phyloP scores from a whole-genome alignment of 345 rosid species.

The Kernera saxatilis region DNA sequence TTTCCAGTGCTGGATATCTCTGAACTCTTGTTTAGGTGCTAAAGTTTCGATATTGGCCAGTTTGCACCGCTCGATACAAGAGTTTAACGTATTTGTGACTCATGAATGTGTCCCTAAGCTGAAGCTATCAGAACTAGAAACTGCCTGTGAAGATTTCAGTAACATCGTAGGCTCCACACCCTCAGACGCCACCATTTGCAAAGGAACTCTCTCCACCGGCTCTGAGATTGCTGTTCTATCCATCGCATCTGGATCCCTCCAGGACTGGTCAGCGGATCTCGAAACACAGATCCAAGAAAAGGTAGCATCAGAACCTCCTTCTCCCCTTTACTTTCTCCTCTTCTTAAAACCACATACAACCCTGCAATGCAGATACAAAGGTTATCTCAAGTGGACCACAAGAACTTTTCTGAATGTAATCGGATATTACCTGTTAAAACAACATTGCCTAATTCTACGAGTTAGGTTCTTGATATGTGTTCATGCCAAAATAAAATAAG shows the following conservation, averaged over 20 bases:
- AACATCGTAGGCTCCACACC: constrained; percentile 69
- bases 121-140: constrained; percentile 79
- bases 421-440: constrained; percentile 86
- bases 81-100: background rate
- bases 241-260: constrained; percentile 40
- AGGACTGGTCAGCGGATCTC: constrained; percentile 57
- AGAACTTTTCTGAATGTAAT: constrained; percentile 86
- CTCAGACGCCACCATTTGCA: constrained; percentile 64
- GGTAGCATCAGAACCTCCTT: constrained; percentile 36
- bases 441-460: too few relatives aligned
- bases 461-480: too few relatives aligned
- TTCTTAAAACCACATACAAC: constrained; percentile 1
- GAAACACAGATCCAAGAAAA: constrained; percentile 71
- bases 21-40: background rate
- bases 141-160: constrained; percentile 96
- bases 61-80: constrained; percentile 79
- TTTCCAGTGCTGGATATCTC: background rate
- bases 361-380: constrained; percentile 59
- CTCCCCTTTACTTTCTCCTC: background rate
- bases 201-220: constrained; percentile 88
- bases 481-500: too few relatives aligned
- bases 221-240: constrained; percentile 85
- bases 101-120: constrained; percentile 72
- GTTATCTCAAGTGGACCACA: constrained; percentile 77
- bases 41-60: constrained; percentile 31